phyloP scores from a whole-genome alignment of 257 asterid species.

The Petrea volubilis region DNA sequence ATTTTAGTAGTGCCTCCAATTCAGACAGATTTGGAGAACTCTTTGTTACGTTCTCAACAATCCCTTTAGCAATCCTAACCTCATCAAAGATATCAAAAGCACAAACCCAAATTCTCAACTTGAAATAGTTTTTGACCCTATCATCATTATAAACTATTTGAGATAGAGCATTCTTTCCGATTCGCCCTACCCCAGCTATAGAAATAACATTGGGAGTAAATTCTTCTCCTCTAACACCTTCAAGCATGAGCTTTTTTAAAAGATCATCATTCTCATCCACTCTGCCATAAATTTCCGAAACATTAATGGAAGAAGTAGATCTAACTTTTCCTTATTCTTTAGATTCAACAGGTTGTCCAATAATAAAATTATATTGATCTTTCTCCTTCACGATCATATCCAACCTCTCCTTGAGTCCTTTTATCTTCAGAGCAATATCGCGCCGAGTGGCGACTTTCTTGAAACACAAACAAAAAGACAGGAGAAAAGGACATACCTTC shows the following conservation, averaged over 20 bases:
- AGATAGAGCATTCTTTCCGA: slow-evolving; percentile 44
- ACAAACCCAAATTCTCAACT: slow-evolving; percentile 31
- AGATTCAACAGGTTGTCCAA: too few relatives aligned
- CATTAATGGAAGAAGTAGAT: too few relatives aligned
- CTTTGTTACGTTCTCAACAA: not conserved
- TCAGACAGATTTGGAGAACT: not conserved
- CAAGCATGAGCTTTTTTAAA: slow-evolving; percentile 16
- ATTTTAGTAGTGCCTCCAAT: not conserved
- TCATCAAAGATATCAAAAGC: slow-evolving; percentile 27
- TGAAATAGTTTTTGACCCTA: slow-evolving; percentile 3
- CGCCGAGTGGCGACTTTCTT: not conserved
- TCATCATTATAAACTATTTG: slow-evolving; percentile 19
- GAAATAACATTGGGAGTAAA: slow-evolving; percentile 19
- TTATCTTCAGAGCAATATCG: slow-evolving; percentile 18
- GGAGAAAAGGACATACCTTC: too few relatives aligned
- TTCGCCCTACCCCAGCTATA: slow-evolving; percentile 42
- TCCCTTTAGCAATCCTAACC: slow-evolving; percentile 8
- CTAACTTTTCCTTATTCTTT: too few relatives aligned
- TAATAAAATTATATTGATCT: slow-evolving; percentile 11
- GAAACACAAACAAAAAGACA: slow-evolving; percentile 14
- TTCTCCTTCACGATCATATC: slow-evolving; percentile 17
- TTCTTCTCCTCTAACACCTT: too few relatives aligned
- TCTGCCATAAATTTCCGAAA: slow-evolving; percentile 25
- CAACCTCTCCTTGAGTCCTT: slow-evolving; percentile 13
- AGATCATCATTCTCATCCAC: slow-evolving; percentile 20